Base-by-base conservation (phyloP, 768 basidiomycete species). In the Auricularia sp. region DNA sequence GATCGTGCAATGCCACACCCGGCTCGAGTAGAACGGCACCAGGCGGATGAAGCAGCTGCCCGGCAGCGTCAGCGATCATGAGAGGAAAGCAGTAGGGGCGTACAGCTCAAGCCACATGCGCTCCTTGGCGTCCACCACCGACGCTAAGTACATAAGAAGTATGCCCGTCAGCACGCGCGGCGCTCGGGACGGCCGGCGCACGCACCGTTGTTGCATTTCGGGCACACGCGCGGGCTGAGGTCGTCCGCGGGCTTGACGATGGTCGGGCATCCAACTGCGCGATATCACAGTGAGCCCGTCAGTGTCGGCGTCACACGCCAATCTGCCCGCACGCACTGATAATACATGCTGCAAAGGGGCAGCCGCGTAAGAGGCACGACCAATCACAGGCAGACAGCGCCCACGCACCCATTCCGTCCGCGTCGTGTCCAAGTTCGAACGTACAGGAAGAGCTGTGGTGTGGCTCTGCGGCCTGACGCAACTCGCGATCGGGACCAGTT, bases 71-170 rank as follows among this genome's bases (percentile, higher is more conserved):
- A 21, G 47, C 16, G 42, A 44, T 1, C 18, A 5, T 5, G 14
- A 16, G 16, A 21, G 16, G 6, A 18, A 16, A 8, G 47, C 16
- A 18, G 10, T 4, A 13, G 45, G 21, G 3, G 62, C 69, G 39
- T 54, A 90, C 56, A 92, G 71, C 73, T 89, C 87, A 71, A 92
- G 87, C 89, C 88, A 90, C 44, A 76, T 82, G 64, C 84, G 83
- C 39, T 80, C 79, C 72, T 87, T 89, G 36, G 86, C 86, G 36
- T 81, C 76, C 61, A 85, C 75, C 64, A 88, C 84, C 62, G 85
- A 80, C 29, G 77, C 88, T 88, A 68, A n/a, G 24, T 35, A 35
- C 7, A 54, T 29, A 47, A 54, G 8, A 21, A 18, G 10, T 1
- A 6, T 6, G 47, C 8, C 47, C 1, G 11, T 6, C 11, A 21